Percentiles rank a stretch among this genome's conserved stretches.
Evolutionary conservation across 805 yeast species (phyloP).

Genomic region (Candida tallmaniae): DNA sequence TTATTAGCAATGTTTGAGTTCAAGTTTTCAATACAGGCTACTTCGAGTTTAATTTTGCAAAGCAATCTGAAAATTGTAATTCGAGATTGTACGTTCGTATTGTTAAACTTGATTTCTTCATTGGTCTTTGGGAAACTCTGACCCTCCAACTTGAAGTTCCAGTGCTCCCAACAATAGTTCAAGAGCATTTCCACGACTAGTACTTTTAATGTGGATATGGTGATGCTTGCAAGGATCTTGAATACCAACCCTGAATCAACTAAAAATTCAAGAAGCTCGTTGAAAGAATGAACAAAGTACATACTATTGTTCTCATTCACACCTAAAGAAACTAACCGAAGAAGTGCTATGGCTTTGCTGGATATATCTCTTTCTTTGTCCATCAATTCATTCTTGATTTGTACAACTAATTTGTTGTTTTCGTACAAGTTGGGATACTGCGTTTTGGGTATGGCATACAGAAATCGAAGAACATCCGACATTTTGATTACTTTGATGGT

Average conservation of each 20-base stretch:
- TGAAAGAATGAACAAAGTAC: conserved; percentile 34
- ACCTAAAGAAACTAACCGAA: conserved; percentile 14
- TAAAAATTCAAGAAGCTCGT: conserved; percentile 33
- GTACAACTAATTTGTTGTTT: conserved; percentile 9
- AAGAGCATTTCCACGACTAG: conserved; percentile 38
- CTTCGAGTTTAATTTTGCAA: conserved; percentile 30
- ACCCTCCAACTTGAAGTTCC: conserved; percentile 4
- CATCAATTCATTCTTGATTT: conserved; percentile 7
- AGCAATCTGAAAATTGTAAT: conserved; percentile 27
- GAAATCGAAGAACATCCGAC: conserved; percentile 8
- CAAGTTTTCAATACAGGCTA: conserved; percentile 7
- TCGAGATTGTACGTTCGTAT: conserved; percentile 23
- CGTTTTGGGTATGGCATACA: conserved; percentile 6
- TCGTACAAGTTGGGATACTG: too few species aligned
- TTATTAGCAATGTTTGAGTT: conserved; percentile 3
- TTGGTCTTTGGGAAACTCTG: not conserved
- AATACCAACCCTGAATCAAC: conserved; percentile 35
- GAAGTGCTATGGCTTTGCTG: conserved; percentile 8
- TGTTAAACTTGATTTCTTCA: not conserved
- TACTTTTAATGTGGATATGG: conserved; percentile 18
- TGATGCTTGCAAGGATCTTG: conserved; percentile 19
- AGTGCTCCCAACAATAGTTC: conserved; percentile 35
- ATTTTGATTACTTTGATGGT: conserved; percentile 5
- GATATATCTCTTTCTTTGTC: conserved; percentile 4
- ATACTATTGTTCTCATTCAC: conserved; percentile 20